Evolutionary conservation across 1,139 yeast species (phyloP), one percentile per base, ranked within the genome.

Genomic region (Blastobotrys persicus): DNA sequence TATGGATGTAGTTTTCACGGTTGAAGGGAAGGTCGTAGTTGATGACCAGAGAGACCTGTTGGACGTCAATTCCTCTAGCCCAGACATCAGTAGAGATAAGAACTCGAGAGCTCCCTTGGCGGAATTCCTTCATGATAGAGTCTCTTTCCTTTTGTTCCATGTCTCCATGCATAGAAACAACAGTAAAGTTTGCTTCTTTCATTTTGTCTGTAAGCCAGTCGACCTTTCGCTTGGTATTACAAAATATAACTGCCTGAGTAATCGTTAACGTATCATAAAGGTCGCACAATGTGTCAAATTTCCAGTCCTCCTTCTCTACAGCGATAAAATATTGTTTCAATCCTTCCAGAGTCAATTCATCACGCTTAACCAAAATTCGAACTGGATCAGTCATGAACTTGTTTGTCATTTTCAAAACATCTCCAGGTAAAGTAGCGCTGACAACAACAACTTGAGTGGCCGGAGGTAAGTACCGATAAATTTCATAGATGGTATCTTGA

Each of bases 21-120:
- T 91, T 88, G 69, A 89, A 79, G 66, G 98, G 98, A 73, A 92
- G 80, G 74, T 92, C 98, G 79, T 87, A 92, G 84, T 92, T 92
- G 73, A 92, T 91, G 67, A 92, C 98, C 69, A 92, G 80, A 50
- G 98, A 91, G 60, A 92, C 98, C 77, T 92, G 98, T 81, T 92
- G 98, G 61, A 92, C 96, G 78, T 92, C 98, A 66, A 92, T 91
- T 85, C 98, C 98, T 81, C 98, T 88, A 67, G 98, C 98, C 78
- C 91, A 86, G 74, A 92, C 85, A 75, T 92, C 98, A 60, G 98
- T 92, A 63, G 97, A 79, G 72, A 92, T 91, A 76, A 92, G 81
- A 62, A 92, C 91, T 80, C 98, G 88, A 58, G 98, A 89, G 58
- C 96, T 88, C 72, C 98, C 98, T 61, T 94, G 85, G 80, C 98